phyloP scores from a whole-genome alignment of 2,329 filamentous ascomycete species.

The Cadophora luteo-olivacea region DNA sequence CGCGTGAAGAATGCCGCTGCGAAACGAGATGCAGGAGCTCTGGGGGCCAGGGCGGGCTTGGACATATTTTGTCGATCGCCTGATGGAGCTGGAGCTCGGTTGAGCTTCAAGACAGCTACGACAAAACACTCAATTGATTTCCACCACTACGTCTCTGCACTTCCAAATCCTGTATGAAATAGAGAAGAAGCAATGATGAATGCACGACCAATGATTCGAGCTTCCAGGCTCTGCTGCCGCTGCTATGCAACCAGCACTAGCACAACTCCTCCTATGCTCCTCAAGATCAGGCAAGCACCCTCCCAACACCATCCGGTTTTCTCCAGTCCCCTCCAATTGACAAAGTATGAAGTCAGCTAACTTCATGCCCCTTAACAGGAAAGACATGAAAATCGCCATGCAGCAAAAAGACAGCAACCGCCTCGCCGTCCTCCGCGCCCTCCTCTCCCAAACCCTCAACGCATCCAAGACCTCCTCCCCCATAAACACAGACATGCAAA shows the following conservation, averaged over 20 bases:
- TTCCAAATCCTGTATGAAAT: background rate
- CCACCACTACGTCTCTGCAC: background rate
- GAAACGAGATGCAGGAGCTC: background rate
- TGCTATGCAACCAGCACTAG: slow-evolving; percentile 39
- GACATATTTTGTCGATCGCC: slow-evolving; percentile 15
- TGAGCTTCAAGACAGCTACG: slow-evolving; percentile 5
- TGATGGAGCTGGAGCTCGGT: background rate
- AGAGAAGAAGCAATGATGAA: slow-evolving; percentile 29
- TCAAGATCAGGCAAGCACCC: slow-evolving; percentile 45
- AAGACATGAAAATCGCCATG: slow-evolving; percentile 71
- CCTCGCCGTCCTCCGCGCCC: slow-evolving; percentile 70
- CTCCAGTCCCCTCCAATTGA: background rate
- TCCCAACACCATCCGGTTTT: background rate
- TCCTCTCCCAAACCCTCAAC: slow-evolving; percentile 76
- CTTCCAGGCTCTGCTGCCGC: slow-evolving; percentile 37
- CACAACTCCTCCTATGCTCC: slow-evolving; percentile 44
- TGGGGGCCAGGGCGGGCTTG: background rate
- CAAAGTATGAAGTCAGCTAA: background rate
- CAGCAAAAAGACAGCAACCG: slow-evolving; percentile 67
- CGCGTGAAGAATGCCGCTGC: background rate
- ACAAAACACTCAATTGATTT: background rate
- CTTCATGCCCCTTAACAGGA: slow-evolving; percentile 33
- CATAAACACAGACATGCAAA: slow-evolving; percentile 72
- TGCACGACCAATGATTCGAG: slow-evolving; percentile 33
- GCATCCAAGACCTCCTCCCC: slow-evolving; percentile 75